phyloP scores from a whole-genome alignment of 257 asterid species.

The Scutellaria baicalensis region DNA sequence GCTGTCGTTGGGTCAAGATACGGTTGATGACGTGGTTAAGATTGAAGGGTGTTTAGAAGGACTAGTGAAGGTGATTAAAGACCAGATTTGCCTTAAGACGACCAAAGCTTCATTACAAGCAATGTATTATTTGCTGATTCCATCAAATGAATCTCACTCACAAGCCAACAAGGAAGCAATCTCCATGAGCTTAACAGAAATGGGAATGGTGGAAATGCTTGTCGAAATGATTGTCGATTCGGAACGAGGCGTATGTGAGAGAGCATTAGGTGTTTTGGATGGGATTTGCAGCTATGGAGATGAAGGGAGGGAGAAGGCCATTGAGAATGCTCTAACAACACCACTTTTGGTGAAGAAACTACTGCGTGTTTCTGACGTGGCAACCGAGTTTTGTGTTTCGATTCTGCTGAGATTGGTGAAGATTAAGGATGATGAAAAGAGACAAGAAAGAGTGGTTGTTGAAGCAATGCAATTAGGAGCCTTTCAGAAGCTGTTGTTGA shows the following conservation, averaged over 20 bases:
- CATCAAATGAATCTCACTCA: neutral
- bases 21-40: neutral
- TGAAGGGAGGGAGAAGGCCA: slow-evolving; percentile 35
- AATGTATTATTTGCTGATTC: slow-evolving; percentile 25
- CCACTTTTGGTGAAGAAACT: slow-evolving; percentile 55
- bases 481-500: slow-evolving; percentile 42
- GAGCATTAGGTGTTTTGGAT: slow-evolving; percentile 43
- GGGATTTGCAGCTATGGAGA: slow-evolving; percentile 28
- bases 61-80: slow-evolving; percentile 31
- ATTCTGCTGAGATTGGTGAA: slow-evolving; percentile 30
- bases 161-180: neutral
- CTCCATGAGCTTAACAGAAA: slow-evolving; percentile 10
- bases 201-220: slow-evolving; percentile 29
- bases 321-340: slow-evolving; percentile 25
- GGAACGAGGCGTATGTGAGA: slow-evolving; percentile 44
- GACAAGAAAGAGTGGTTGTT: neutral
- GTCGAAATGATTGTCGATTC: slow-evolving; percentile 37
- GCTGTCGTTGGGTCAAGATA: neutral
- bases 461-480: slow-evolving; percentile 47
- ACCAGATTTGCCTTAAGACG: slow-evolving; percentile 37
- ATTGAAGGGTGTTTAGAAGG: slow-evolving; percentile 33
- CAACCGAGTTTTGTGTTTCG: slow-evolving; percentile 44
- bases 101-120: slow-evolving; percentile 40
- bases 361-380: slow-evolving; percentile 40
- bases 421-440: neutral